Percentiles rank a stretch among this genome's conserved stretches.
These are phyloP conservation scores for Sugiyamaella novakii DNA, from an alignment of 1,139 yeast genomes.

Conservation along the genomic window DNA sequence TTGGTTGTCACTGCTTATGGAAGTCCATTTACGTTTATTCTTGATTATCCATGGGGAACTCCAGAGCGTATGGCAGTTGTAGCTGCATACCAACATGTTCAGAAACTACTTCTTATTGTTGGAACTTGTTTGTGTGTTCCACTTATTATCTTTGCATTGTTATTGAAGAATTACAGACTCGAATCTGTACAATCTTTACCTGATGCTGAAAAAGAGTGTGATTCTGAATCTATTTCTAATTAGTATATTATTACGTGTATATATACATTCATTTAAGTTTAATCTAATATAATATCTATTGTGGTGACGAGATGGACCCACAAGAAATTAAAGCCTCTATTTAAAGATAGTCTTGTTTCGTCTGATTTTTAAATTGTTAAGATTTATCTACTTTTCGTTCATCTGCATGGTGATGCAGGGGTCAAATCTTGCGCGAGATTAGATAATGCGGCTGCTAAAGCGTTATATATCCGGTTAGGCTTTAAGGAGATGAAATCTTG, in stretches of 20 bases:
- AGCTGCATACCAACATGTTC: conserved; percentile 60
- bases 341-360: too few species aligned
- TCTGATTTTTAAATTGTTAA: too few species aligned
- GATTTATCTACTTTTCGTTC: too few species aligned
- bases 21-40: conserved; percentile 53
- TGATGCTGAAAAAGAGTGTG: conserved; percentile 43
- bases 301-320: too few species aligned
- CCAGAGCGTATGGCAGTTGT: conserved; percentile 60
- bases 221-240: conserved; percentile 4
- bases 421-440: too few species aligned
- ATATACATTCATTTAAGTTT: background rate
- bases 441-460: too few species aligned
- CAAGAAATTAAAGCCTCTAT: too few species aligned
- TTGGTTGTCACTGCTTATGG: conserved; percentile 55
- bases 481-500: too few species aligned
- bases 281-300: too few species aligned
- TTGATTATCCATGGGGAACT: conserved; percentile 58
- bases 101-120: conserved; percentile 57
- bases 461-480: too few species aligned
- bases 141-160: conserved; percentile 51
- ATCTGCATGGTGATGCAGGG: too few species aligned
- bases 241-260: background rate
- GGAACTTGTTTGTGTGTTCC: conserved; percentile 61
- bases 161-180: conserved; percentile 58
- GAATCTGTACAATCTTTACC: conserved; percentile 40